Conservation (phyloP, 495 filamentous ascomycete genomes). For the Penicillium cinerascens region DNA sequence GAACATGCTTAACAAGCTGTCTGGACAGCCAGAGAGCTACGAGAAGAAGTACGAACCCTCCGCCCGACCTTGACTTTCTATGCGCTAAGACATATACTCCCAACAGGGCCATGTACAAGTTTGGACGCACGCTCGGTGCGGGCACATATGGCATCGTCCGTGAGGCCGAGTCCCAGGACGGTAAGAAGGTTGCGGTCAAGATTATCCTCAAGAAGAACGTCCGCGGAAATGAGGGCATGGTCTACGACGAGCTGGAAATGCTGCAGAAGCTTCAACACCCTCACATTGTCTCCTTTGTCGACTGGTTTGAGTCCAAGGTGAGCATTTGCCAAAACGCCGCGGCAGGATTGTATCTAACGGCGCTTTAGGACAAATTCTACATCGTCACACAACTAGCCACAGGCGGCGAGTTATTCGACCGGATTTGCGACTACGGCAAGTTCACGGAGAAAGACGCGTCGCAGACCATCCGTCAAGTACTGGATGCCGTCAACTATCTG, state of each 20-base stretch:
- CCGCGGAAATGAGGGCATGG: slow-evolving; percentile 96
- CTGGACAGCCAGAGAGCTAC: slow-evolving; percentile 96
- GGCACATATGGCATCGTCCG: slow-evolving; percentile 98
- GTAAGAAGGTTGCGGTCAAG: slow-evolving; percentile 92
- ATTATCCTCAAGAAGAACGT: slow-evolving; percentile 99
- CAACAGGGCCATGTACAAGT: slow-evolving; percentile 74
- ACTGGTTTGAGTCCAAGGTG: slow-evolving; percentile 96
- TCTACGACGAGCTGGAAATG: slow-evolving; percentile 94
- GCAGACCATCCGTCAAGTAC: slow-evolving; percentile 91
- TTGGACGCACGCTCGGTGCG: slow-evolving; percentile 90
- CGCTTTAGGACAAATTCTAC: slow-evolving; percentile 92
- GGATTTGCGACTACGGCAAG: slow-evolving; percentile 96
- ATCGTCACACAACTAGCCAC: slow-evolving; percentile 97
- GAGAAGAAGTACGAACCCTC: slow-evolving; percentile 76
- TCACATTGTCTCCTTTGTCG: slow-evolving; percentile 95
- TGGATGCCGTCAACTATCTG: slow-evolving; percentile 92
- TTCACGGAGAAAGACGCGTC: slow-evolving; percentile 99
- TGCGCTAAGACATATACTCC: slow-evolving; percentile 6
- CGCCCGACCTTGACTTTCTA: not conserved
- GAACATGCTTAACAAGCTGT: slow-evolving; percentile 94
- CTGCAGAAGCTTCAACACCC: slow-evolving; percentile 86
- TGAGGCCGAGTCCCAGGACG: slow-evolving; percentile 73
- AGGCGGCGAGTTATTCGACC: slow-evolving; percentile 95
- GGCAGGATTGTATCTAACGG: slow-evolving; percentile 6
- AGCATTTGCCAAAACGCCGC: not conserved